A percentile compares a stretch with the other conserved stretches of the same genome.
Evolutionary conservation across 2,329 filamentous ascomycete species (phyloP).

Genomic region (Fulvia fulva): DNA sequence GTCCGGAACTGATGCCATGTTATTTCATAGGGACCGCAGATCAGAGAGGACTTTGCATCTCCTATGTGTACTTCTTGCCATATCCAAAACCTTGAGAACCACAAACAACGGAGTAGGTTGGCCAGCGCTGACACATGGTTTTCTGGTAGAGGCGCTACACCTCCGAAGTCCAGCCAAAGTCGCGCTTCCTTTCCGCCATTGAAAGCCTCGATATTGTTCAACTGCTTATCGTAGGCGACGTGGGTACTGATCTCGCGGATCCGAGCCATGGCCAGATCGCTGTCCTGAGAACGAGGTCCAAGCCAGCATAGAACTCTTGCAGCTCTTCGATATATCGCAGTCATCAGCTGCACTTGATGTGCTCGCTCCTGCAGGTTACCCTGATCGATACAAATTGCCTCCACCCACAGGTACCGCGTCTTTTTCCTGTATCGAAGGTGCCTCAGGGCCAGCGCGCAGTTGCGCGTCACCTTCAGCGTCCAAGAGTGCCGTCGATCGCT

Average conservation of each 20-base stretch:
- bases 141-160: neutral
- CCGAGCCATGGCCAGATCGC: neutral
- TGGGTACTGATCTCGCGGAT: neutral
- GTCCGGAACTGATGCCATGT: neutral
- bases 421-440: neutral
- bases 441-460: neutral
- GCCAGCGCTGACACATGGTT: neutral
- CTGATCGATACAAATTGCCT: conserved; percentile 7
- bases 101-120: neutral
- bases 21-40: neutral
- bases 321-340: conserved; percentile 2
- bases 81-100: neutral
- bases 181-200: neutral
- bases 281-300: neutral
- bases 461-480: neutral
- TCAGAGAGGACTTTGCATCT: neutral
- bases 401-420: neutral
- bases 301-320: neutral
- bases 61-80: neutral
- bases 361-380: conserved; percentile 1
- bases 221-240: neutral
- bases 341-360: conserved; percentile 5
- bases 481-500: neutral
- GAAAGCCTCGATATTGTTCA: neutral
- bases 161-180: neutral